phyloP scores from a whole-genome alignment of 345 rosid genomes.

The Mallotus nudiflorus region DNA sequence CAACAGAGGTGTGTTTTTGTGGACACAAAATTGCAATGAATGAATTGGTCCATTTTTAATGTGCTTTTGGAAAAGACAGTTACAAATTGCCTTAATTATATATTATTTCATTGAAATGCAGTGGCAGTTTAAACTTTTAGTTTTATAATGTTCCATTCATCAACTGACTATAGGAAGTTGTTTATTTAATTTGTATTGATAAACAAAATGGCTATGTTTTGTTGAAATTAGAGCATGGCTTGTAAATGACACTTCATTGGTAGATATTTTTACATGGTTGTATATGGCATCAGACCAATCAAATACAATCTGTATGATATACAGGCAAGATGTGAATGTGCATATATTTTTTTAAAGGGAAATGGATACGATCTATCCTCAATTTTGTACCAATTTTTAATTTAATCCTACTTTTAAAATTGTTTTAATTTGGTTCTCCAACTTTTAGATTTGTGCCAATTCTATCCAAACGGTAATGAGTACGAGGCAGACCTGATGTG shows the following conservation, averaged over 20 bases:
- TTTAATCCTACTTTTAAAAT: no score
- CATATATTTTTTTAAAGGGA: no score
- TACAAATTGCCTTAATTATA: background rate
- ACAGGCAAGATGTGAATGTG: no score
- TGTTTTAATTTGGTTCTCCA: no score
- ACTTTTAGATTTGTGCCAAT: no score
- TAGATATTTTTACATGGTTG: no score
- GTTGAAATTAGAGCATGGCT: background rate
- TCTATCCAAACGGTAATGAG: no score
- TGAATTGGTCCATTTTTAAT: background rate
- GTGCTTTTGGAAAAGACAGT: background rate
- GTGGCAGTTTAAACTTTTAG: background rate
- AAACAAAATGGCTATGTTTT: slow-evolving; percentile 7
- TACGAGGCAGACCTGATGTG: no score
- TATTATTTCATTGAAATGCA: slow-evolving; percentile 11
- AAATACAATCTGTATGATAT: no score
- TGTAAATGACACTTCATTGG: background rate
- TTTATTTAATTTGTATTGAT: background rate
- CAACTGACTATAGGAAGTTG: background rate
- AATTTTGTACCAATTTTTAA: no score
- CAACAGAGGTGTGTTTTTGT: background rate
- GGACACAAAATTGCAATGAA: background rate
- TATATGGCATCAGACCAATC: no score
- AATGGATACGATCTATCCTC: no score
- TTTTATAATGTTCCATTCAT: background rate